Conservation (phyloP, 1,284 basidiomycete species). For the Leccinum pallidistipes region DNA sequence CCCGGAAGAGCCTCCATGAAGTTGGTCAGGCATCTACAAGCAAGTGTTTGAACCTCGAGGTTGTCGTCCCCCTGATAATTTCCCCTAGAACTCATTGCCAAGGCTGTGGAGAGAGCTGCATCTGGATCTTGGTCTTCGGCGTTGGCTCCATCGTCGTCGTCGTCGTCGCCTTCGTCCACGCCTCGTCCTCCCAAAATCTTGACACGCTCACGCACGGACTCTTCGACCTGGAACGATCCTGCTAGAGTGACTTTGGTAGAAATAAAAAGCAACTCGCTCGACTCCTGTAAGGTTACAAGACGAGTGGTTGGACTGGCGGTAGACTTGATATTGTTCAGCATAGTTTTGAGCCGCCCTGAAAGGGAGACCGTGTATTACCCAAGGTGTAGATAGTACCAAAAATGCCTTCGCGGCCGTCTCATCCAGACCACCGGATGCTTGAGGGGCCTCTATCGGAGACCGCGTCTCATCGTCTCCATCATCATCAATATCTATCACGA, state of each 20-base stretch:
- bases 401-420: slow-evolving; percentile 79
- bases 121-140: slow-evolving; percentile 76
- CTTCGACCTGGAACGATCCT: slow-evolving; percentile 91
- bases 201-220: slow-evolving; percentile 91
- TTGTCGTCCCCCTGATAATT: slow-evolving; percentile 78
- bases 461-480: slow-evolving; percentile 43
- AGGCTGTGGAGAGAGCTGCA: slow-evolving; percentile 67
- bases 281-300: slow-evolving; percentile 89
- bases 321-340: slow-evolving; percentile 86
- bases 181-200: slow-evolving; percentile 88
- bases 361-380: slow-evolving; percentile 90
- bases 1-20: too few species aligned
- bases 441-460: slow-evolving; percentile 34
- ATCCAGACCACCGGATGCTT: slow-evolving; percentile 61
- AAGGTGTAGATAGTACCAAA: slow-evolving; percentile 82
- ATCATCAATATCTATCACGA: slow-evolving; percentile 46
- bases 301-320: slow-evolving; percentile 80
- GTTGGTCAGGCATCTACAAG: slow-evolving; percentile 40
- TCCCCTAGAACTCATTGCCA: slow-evolving; percentile 72
- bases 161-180: slow-evolving; percentile 51
- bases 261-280: slow-evolving; percentile 93
- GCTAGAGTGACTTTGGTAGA: slow-evolving; percentile 97
- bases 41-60: slow-evolving; percentile 88
- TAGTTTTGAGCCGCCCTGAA: slow-evolving; percentile 84
- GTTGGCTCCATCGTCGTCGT: slow-evolving; percentile 52